Evolutionary conservation across 1,139 yeast species (phyloP).

Genomic region (Protomyces lactucae-debilis): DNA sequence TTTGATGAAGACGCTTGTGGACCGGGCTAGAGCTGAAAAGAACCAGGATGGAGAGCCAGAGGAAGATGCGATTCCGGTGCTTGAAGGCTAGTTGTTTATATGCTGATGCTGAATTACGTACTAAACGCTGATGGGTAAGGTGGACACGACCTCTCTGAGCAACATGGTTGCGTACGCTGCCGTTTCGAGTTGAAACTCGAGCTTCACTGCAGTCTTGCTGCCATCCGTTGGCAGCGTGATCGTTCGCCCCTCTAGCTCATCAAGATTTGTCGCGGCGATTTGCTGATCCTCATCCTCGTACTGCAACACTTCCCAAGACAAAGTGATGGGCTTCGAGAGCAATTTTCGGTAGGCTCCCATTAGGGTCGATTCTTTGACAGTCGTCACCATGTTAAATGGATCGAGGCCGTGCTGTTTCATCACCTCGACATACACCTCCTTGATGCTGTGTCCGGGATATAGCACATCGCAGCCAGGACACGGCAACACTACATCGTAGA

Average conservation of each 20-base stretch:
- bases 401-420: conserved; percentile 81
- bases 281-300: conserved; percentile 55
- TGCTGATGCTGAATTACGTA: neutral
- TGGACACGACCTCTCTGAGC: conserved; percentile 40
- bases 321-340: conserved; percentile 59
- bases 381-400: conserved; percentile 78
- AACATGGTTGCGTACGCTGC: conserved; percentile 99
- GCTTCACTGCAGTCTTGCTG: conserved; percentile 48
- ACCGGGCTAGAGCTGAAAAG: neutral
- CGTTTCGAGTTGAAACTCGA: conserved; percentile 73
- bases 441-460: conserved; percentile 70
- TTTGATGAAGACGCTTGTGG: conserved; percentile 11
- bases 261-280: conserved; percentile 76
- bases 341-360: conserved; percentile 84
- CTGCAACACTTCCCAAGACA: conserved; percentile 60
- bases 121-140: conserved; percentile 15
- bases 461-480: conserved; percentile 87
- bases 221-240: conserved; percentile 32
- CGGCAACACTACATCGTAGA: conserved; percentile 84
- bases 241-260: conserved; percentile 46
- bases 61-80: neutral
- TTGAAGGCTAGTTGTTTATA: neutral
- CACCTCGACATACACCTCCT: conserved; percentile 58
- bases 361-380: conserved; percentile 79
- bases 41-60: neutral